Evolutionary conservation across 169 alveolate species (phyloP).

Genomic region (Plasmodium billcollinsi): DNA sequence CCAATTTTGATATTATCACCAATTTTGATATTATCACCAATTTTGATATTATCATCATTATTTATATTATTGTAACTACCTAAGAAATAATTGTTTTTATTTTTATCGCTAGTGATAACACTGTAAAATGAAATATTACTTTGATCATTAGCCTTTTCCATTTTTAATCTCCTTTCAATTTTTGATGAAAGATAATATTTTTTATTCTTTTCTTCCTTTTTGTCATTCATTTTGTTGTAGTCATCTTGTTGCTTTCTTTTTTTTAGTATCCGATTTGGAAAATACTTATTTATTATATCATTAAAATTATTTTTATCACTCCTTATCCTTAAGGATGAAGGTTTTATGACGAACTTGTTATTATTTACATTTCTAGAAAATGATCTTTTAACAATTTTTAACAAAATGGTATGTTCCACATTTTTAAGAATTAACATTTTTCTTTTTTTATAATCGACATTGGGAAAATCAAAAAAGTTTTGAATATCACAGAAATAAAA

Average conservation of each 20-base stretch:
- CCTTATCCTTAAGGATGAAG: slow-evolving; percentile 34
- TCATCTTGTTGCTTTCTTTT: background rate
- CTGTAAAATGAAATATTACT: background rate
- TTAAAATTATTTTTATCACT: slow-evolving; percentile 55
- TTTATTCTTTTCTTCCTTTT: background rate
- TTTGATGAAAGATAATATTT: slow-evolving; percentile 34
- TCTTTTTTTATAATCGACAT: background rate
- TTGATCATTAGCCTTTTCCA: background rate
- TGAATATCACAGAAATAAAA: background rate
- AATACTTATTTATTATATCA: slow-evolving; percentile 58
- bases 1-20: background rate
- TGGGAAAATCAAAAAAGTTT: background rate
- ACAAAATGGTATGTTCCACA: background rate
- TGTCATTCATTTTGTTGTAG: background rate
- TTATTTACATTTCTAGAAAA: slow-evolving; percentile 16
- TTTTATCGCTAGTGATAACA: too few relatives aligned
- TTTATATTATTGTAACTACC: too few relatives aligned
- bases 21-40: too few relatives aligned
- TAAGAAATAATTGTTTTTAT: too few relatives aligned
- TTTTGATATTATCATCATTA: too few relatives aligned
- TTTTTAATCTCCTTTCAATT: slow-evolving; percentile 15
- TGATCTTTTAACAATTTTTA: slow-evolving; percentile 4
- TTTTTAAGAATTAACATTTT: slow-evolving; percentile 6
- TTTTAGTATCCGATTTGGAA: slow-evolving; percentile 35
- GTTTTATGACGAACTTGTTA: slow-evolving; percentile 18